These are phyloP conservation scores for Phalaenopsis equestris DNA, from an alignment of 106 monocot species.

Conservation along the genomic window DNA sequence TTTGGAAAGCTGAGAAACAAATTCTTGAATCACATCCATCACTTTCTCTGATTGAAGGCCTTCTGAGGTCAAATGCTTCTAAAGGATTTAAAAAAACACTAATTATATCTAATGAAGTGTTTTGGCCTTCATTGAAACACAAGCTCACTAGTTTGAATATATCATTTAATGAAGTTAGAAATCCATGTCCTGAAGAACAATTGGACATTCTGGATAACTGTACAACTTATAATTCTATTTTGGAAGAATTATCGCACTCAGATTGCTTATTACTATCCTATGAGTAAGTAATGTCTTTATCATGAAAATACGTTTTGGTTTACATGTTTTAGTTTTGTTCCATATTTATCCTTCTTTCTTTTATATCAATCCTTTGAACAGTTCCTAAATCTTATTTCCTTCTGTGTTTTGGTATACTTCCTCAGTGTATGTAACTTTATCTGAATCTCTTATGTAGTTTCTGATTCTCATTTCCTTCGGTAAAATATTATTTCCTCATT, in stretches of 20 bases:
- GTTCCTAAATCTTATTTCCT: neutral
- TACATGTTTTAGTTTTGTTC: neutral
- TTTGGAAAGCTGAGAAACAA: constrained; percentile 31
- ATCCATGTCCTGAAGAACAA: neutral
- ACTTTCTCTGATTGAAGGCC: constrained; percentile 35
- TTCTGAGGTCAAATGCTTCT: constrained; percentile 33
- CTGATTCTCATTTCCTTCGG: neutral
- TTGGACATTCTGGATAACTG: constrained; percentile 6
- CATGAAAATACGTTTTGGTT: neutral
- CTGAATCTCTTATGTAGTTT: neutral
- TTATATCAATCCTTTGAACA: neutral
- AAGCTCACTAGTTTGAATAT: constrained; percentile 42
- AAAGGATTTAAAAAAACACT: constrained; percentile 30
- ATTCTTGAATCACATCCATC: constrained; percentile 51
- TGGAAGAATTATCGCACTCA: constrained; percentile 26
- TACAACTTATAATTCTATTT: constrained; percentile 17
- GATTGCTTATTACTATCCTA: constrained; percentile 45
- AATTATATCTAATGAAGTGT: constrained; percentile 43
- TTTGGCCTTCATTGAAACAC: constrained; percentile 44
- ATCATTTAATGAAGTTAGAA: constrained; percentile 21
- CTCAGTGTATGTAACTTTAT: neutral
- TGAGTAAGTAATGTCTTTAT: constrained; percentile 37
- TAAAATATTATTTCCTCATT: neutral
- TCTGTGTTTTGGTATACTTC: neutral
- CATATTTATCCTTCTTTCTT: neutral